Evolutionary conservation across 805 yeast species (phyloP).

Genomic region (Ogataea haglerorum): DNA sequence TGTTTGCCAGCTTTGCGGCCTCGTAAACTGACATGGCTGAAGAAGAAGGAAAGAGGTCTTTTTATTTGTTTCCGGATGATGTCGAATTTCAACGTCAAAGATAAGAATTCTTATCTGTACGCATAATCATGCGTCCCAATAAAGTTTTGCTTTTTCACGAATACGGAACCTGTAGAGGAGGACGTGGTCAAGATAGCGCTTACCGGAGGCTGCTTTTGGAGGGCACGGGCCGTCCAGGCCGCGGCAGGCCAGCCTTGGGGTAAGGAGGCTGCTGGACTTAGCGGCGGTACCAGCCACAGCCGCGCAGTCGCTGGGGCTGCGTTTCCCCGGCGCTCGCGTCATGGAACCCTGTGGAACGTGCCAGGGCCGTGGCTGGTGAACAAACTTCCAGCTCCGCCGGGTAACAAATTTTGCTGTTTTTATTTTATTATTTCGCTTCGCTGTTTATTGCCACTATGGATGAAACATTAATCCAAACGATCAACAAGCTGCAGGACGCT

Average conservation of each 20-base stretch:
- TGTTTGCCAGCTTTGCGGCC: not conserved
- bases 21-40: not conserved
- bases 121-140: constrained; percentile 9
- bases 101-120: constrained; percentile 6
- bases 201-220: too few relatives aligned
- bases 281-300: too few relatives aligned
- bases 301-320: too few relatives aligned
- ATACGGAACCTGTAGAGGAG: too few relatives aligned
- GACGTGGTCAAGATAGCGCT: too few relatives aligned
- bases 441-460: constrained; percentile 48
- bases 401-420: constrained; percentile 4
- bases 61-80: constrained; percentile 1
- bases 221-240: too few relatives aligned
- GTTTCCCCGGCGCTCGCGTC: not conserved
- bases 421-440: constrained; percentile 7
- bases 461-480: constrained; percentile 74
- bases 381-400: constrained; percentile 1
- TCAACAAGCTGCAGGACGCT: constrained; percentile 93
- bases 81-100: constrained; percentile 4
- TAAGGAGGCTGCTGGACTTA: not conserved
- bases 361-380: not conserved
- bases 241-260: not conserved
- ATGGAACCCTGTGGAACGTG: not conserved
- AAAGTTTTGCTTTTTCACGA: not conserved
- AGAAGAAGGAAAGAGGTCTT: not conserved